phyloP scores from a whole-genome alignment of 169 alveolate genomes.

The Eimeria zaria region DNA sequence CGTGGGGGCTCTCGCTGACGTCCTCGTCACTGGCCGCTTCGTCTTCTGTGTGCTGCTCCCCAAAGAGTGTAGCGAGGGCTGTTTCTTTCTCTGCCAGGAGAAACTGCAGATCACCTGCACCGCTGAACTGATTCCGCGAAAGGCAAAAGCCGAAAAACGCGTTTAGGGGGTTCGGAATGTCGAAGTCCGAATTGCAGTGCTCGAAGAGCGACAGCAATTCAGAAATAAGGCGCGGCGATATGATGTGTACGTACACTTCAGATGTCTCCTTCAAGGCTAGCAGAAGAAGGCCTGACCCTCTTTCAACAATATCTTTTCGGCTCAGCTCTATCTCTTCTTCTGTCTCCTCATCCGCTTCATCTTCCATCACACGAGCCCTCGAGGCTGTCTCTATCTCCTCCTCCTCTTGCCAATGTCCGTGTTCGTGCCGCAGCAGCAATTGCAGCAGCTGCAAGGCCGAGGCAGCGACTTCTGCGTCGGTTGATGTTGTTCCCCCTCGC shows the following conservation, averaged over 20 bases:
- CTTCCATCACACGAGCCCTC: constrained; percentile 4
- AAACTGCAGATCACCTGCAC: not conserved
- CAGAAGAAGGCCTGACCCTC: constrained; percentile 42
- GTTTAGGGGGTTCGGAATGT: constrained; percentile 28
- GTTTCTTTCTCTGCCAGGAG: constrained; percentile 53
- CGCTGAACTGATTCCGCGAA: not conserved
- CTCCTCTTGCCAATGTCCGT: constrained; percentile 38
- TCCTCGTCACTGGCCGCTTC: constrained; percentile 21
- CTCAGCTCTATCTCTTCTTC: constrained; percentile 15
- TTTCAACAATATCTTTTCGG: not conserved
- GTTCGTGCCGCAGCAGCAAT: constrained; percentile 53
- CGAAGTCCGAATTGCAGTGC: constrained; percentile 48
- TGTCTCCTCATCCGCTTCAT: constrained; percentile 25
- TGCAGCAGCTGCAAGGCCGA: constrained; percentile 58
- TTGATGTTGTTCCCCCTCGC: not conserved
- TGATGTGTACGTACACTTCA: constrained; percentile 12
- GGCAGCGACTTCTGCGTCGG: not conserved
- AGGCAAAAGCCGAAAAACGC: not conserved
- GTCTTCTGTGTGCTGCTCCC: not conserved
- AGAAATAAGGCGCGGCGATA: constrained; percentile 27
- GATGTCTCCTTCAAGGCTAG: constrained; percentile 25
- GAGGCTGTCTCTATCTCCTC: not conserved
- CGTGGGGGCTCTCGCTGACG: not conserved
- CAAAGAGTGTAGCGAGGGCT: constrained; percentile 25
- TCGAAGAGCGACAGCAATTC: constrained; percentile 46